Percentiles rank a stretch among this genome's conserved stretches.
Conservation (phyloP, 768 basidiomycete genomes). For the Podaxis sp. region DNA sequence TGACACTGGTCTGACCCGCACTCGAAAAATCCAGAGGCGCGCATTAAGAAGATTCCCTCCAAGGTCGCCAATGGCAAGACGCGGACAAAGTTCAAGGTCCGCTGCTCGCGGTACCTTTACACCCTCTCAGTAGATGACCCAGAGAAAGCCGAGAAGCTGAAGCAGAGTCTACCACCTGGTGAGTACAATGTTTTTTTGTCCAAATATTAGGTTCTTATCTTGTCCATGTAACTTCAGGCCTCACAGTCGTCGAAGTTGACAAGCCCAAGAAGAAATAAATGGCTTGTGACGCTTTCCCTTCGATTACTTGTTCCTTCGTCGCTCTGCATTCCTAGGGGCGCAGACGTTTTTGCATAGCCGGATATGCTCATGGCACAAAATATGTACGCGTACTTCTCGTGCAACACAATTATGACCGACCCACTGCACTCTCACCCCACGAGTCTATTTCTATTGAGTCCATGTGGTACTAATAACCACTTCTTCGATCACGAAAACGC, state of each 20-base stretch:
- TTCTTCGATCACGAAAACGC: no score
- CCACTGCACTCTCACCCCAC: neutral
- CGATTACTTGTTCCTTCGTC: slow-evolving; percentile 11
- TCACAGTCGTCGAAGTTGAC: slow-evolving; percentile 68
- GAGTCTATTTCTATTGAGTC: neutral
- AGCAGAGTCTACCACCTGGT: slow-evolving; percentile 95
- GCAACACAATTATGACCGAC: slow-evolving; percentile 1
- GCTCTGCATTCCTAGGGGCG: neutral
- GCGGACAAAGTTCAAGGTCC: slow-evolving; percentile 97
- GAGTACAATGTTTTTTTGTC: slow-evolving; percentile 23
- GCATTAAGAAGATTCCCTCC: slow-evolving; percentile 92
- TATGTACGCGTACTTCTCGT: slow-evolving; percentile 4
- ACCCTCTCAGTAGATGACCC: slow-evolving; percentile 94
- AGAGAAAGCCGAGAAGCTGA: slow-evolving; percentile 98
- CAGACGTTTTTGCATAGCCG: slow-evolving; percentile 14
- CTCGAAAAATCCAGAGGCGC: slow-evolving; percentile 61
- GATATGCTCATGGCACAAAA: slow-evolving; percentile 2
- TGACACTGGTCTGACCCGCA: slow-evolving; percentile 2
- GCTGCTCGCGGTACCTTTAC: slow-evolving; percentile 96
- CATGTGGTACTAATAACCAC: neutral
- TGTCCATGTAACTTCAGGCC: slow-evolving; percentile 37
- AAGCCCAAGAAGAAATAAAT: slow-evolving; percentile 74
- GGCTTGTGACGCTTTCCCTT: slow-evolving; percentile 7
- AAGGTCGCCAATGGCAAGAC: slow-evolving; percentile 66
- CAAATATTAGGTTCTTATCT: neutral